These are phyloP conservation scores for Conoideocrella luteorostrata DNA, from an alignment of 2,329 filamentous ascomycete genomes.

Conservation along the genomic window DNA sequence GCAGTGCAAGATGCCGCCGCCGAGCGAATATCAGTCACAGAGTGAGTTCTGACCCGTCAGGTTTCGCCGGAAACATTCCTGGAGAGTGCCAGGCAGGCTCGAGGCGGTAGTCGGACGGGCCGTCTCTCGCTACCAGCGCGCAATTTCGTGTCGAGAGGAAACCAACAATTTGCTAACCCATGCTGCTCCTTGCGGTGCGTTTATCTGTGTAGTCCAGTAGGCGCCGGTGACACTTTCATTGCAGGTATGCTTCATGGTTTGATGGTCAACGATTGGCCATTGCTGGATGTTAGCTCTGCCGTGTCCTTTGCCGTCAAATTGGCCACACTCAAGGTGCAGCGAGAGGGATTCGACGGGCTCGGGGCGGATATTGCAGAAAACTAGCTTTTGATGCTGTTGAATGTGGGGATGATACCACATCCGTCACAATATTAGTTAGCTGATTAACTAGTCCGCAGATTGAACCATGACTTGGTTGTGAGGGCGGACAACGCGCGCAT, in stretches of 20 bases:
- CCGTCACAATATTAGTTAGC: no score
- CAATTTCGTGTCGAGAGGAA: no score
- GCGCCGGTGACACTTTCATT: slow-evolving; percentile 70
- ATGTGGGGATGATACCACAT: no score
- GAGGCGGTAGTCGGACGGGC: no score
- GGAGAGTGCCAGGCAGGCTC: neutral
- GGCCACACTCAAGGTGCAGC: slow-evolving; percentile 5
- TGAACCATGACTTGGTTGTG: no score
- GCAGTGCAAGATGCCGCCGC: slow-evolving; percentile 22
- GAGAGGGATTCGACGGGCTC: slow-evolving; percentile 4
- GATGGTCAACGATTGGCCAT: slow-evolving; percentile 10
- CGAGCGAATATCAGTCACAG: slow-evolving; percentile 3
- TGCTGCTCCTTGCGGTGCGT: neutral
- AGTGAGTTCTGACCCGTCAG: slow-evolving; percentile 7
- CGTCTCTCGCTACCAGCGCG: no score
- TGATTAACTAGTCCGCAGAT: no score
- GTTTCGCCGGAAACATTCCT: neutral
- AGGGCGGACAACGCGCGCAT: neutral
- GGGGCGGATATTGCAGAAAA: neutral
- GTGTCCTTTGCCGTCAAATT: neutral
- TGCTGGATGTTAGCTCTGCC: neutral
- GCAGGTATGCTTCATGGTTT: slow-evolving; percentile 63
- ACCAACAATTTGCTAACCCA: neutral
- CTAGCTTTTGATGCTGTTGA: no score
- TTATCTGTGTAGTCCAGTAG: slow-evolving; percentile 49